Percentiles rank a stretch among this genome's conserved stretches.
Conservation (phyloP, 352 stramenopile species). For the Phytophthora litchii region DNA sequence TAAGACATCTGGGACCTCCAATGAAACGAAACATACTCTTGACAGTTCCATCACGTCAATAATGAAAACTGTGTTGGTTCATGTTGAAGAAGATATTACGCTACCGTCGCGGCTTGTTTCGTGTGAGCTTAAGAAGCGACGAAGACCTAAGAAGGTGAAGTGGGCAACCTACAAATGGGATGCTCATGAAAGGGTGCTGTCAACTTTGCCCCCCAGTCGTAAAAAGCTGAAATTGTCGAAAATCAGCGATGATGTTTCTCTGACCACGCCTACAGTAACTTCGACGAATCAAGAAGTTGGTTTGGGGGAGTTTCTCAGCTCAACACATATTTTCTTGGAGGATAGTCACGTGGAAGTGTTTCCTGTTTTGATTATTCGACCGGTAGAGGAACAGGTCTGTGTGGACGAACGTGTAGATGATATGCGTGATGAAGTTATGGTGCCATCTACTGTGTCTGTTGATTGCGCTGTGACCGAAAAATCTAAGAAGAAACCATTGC, state of each 20-base stretch:
- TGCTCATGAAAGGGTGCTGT: constrained; percentile 14
- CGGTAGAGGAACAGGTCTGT: constrained; percentile 38
- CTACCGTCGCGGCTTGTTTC: constrained; percentile 50
- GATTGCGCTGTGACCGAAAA: neutral
- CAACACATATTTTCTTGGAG: constrained; percentile 55
- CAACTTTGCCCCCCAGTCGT: constrained; percentile 12
- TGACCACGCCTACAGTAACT: constrained; percentile 37
- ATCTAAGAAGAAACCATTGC: constrained; percentile 1
- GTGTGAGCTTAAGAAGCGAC: constrained; percentile 29
- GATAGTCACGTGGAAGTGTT: constrained; percentile 72
- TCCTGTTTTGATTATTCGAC: constrained; percentile 61
- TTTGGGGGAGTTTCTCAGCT: constrained; percentile 49
- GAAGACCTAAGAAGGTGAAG: constrained; percentile 29
- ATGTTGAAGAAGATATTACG: constrained; percentile 25
- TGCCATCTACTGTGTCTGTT: neutral
- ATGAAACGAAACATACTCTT: neutral
- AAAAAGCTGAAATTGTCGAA: constrained; percentile 45
- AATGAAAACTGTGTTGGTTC: constrained; percentile 30
- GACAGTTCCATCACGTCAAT: neutral
- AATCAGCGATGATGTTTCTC: constrained; percentile 44
- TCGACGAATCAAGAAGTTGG: constrained; percentile 29
- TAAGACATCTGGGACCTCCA: too few species aligned
- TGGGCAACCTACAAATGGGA: constrained; percentile 31
- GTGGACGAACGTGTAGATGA: constrained; percentile 13
- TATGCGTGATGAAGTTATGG: neutral